phyloP scores from a whole-genome alignment of 2,329 filamentous ascomycete genomes.

The Colletotrichum sp. region DNA sequence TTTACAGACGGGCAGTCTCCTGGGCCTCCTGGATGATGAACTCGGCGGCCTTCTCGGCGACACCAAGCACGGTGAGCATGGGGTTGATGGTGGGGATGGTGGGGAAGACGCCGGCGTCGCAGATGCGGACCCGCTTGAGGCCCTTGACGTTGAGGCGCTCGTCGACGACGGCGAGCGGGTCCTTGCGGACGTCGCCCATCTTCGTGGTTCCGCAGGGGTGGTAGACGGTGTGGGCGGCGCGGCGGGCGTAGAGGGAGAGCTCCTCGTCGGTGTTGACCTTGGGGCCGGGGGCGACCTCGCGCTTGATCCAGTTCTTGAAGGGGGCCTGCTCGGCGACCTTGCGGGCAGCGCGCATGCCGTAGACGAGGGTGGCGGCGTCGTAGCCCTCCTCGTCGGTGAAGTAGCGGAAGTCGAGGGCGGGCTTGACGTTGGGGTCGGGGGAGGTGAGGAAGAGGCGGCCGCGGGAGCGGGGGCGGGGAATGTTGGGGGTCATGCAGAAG shows the following conservation, averaged over 20 bases:
- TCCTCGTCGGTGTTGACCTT: conserved; percentile 78
- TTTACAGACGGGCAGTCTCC: conserved; percentile 20
- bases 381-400: conserved; percentile 88
- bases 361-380: conserved; percentile 81
- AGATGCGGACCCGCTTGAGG: conserved; percentile 38
- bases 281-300: conserved; percentile 80
- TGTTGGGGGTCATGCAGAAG: conserved; percentile 94
- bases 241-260: conserved; percentile 80
- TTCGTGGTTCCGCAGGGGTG: conserved; percentile 32
- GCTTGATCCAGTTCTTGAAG: conserved; percentile 84
- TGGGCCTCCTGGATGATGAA: conserved; percentile 73
- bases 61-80: conserved; percentile 85
- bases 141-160: conserved; percentile 40
- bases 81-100: conserved; percentile 88
- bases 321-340: conserved; percentile 76
- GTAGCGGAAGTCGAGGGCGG: conserved; percentile 86
- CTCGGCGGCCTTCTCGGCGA: conserved; percentile 86
- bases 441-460: conserved; percentile 81
- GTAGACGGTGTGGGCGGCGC: conserved; percentile 66
- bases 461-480: conserved; percentile 79
- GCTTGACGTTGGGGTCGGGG: conserved; percentile 76
- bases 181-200: conserved; percentile 60
- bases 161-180: conserved; percentile 69
- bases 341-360: conserved; percentile 78
- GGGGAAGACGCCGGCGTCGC: conserved; percentile 75